Evolutionary conservation across 768 basidiomycete genomes (phyloP), one percentile per base, ranked within the genome.

Genomic region (Pleurotus eryngii): DNA sequence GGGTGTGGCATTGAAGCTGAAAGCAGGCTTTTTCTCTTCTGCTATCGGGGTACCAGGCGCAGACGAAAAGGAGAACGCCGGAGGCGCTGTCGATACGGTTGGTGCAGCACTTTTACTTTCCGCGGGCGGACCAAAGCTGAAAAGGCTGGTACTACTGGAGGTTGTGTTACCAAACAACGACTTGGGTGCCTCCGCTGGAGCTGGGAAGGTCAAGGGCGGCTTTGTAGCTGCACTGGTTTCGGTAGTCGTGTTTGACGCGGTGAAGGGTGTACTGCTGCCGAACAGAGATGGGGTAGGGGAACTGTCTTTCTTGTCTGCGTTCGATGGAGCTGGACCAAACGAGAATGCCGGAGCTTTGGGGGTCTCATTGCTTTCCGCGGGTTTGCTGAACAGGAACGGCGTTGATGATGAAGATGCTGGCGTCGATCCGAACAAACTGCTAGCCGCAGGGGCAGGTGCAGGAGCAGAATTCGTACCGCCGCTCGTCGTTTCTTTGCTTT

Each of bases 11-110:
- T 67, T 58, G 62, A 80, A 77, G 15, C 62, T 63, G 61, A 77
- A 78, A n/a, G 70, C 65, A 15, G 71, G 59, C 57, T 77, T 77
- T 54, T 71, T 72, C 46, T 72, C 67, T n/a, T 63, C 63, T 9
- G 68, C 62, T 35, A 74, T 51, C 24, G 74, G 64, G 14, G 77
- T 67, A 47, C 64, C 68, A 6, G 76, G 68, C 11, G 72, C 53
- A 22, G 66, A 65, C 11, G 75, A 77, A 60, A 87, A 85, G 4
- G 75, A 65, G 63, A 86, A 86, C 9, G 67, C 61, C 17, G 67
- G 64, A 70, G 61, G 42, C 17, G 67, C 61, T 24, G 61, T 63
- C 4, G 62, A 49, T 17, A 66, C 61, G 26, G 61, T 63, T 5
- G 62, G 49, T 1, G 60, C 55, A 8, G 51, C n/a, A 20, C 20